phyloP scores from a whole-genome alignment of 2,329 filamentous ascomycete genomes.

The Trichoderma citrinoviride region DNA sequence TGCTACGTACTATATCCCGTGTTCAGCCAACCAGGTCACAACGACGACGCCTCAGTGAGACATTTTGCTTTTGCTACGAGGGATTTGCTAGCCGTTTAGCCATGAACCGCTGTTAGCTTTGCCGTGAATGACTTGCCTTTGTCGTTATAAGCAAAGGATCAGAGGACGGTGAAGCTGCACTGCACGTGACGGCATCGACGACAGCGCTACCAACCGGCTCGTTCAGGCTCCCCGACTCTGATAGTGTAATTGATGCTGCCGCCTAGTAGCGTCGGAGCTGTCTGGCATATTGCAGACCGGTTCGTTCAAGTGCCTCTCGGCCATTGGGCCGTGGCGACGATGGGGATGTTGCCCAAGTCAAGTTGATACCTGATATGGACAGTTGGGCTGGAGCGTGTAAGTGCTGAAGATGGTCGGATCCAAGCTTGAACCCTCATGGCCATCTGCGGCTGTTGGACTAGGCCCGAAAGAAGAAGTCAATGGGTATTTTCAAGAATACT shows the following conservation, averaged over 20 bases:
- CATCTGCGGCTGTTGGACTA: background rate
- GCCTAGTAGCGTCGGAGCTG: background rate
- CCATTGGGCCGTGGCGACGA: background rate
- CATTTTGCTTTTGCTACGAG: background rate
- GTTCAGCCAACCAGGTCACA: background rate
- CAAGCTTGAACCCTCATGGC: background rate
- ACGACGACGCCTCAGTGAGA: background rate
- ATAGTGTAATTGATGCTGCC: background rate
- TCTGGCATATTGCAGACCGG: slow-evolving; percentile 4
- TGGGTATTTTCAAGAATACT: background rate
- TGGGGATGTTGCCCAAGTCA: background rate
- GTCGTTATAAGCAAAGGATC: background rate
- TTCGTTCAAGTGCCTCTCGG: background rate
- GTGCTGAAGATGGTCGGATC: background rate
- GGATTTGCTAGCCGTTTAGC: background rate
- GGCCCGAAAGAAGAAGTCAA: background rate
- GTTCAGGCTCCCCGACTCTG: background rate
- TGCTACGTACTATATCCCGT: background rate
- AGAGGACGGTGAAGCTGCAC: background rate
- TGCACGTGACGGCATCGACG: background rate
- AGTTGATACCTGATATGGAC: background rate
- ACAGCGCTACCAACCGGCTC: background rate
- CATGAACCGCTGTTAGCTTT: background rate
- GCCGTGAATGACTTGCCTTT: background rate
- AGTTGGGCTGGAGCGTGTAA: background rate